Evolutionary conservation across 1,139 yeast species (phyloP).

Genomic region (Geotrichum reessii): DNA sequence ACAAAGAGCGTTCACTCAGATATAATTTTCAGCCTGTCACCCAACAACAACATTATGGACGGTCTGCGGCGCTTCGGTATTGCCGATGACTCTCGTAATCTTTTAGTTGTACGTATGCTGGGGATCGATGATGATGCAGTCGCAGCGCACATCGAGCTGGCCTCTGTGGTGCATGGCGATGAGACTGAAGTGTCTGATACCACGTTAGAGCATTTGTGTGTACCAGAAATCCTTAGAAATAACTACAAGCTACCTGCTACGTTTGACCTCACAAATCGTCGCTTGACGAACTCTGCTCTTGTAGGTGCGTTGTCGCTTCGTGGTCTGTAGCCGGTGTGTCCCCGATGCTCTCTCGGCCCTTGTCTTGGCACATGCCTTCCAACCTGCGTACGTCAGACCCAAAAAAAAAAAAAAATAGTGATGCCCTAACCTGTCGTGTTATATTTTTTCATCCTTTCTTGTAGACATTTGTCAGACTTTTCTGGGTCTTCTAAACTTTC

Average conservation of each 20-base stretch:
- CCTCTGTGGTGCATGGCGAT: constrained; percentile 18
- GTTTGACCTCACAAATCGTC: constrained; percentile 12
- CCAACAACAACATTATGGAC: constrained; percentile 47
- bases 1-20: constrained; percentile 51
- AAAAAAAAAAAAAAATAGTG: not conserved
- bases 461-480: not conserved
- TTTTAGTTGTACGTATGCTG: constrained; percentile 39
- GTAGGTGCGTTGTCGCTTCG: constrained; percentile 19
- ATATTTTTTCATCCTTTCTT: not conserved
- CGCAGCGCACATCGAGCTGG: constrained; percentile 15
- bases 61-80: constrained; percentile 46
- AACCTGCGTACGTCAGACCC: not conserved
- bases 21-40: constrained; percentile 47
- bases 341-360: not conserved
- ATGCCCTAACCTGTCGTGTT: not conserved
- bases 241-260: constrained; percentile 29
- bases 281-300: constrained; percentile 14
- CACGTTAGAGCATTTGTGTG: constrained; percentile 31
- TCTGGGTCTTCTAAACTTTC: not conserved
- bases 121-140: constrained; percentile 17
- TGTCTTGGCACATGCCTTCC: not conserved
- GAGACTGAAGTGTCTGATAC: constrained; percentile 36
- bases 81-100: constrained; percentile 34
- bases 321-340: constrained; percentile 10
- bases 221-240: constrained; percentile 37